These are phyloP conservation scores for Echites panduratus DNA, from an alignment of 257 asterid species.

Conservation along the genomic window DNA sequence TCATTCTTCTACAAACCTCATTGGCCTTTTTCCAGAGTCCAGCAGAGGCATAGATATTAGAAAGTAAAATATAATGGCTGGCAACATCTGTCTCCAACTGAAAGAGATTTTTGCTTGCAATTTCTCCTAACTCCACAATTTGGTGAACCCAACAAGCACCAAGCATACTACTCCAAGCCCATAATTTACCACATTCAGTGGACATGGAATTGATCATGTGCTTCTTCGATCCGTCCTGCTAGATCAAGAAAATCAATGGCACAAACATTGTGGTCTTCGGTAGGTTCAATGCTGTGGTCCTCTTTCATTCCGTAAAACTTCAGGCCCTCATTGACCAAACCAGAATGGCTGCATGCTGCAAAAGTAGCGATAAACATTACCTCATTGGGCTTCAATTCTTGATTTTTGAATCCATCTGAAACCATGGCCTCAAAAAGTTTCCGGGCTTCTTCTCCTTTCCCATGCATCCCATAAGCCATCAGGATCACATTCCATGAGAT, in stretches of 20 bases:
- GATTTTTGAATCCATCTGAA: slow-evolving; percentile 21
- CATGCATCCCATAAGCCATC: slow-evolving; percentile 91
- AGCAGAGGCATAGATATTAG: slow-evolving; percentile 68
- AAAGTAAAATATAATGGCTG: slow-evolving; percentile 72
- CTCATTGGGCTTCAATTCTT: slow-evolving; percentile 58
- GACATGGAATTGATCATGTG: slow-evolving; percentile 57
- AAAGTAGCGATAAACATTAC: slow-evolving; percentile 66
- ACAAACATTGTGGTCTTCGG: slow-evolving; percentile 77
- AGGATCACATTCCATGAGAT: slow-evolving; percentile 88
- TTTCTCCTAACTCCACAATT: slow-evolving; percentile 67
- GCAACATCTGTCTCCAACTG: slow-evolving; percentile 66
- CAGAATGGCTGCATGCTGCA: slow-evolving; percentile 83
- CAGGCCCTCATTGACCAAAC: slow-evolving; percentile 68
- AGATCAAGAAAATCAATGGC: slow-evolving; percentile 78
- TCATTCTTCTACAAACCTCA: slow-evolving; percentile 64
- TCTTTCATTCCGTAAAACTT: slow-evolving; percentile 48
- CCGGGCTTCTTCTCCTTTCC: slow-evolving; percentile 64
- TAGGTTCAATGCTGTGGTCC: slow-evolving; percentile 48
- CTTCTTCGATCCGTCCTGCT: slow-evolving; percentile 69
- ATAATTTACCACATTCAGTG: slow-evolving; percentile 34
- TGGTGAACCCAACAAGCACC: slow-evolving; percentile 74
- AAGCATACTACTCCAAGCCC: slow-evolving; percentile 83
- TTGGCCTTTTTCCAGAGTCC: slow-evolving; percentile 71
- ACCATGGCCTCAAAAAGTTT: slow-evolving; percentile 47
- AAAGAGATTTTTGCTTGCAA: slow-evolving; percentile 57